A percentile compares a stretch with the other conserved stretches of the same genome.
Evolutionary conservation across 306 rosid species (phyloP).

Genomic region (Urtica urens): DNA sequence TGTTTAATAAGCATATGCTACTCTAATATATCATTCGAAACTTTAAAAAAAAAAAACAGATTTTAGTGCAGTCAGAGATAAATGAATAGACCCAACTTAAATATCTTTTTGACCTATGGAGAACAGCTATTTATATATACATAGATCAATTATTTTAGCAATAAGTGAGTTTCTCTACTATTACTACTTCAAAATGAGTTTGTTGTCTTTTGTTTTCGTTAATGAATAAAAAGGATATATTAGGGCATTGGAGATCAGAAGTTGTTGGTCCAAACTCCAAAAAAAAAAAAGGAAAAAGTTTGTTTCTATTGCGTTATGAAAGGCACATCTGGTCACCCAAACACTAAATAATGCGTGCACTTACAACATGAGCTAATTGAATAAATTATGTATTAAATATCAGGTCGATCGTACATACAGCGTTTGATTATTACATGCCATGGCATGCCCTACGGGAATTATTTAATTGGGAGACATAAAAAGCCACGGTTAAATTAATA

Average conservation of each 20-base stretch:
- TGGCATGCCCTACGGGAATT: constrained; percentile 5
- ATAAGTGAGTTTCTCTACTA: too few relatives aligned
- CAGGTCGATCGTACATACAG: not conserved
- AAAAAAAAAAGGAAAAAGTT: constrained; percentile 9
- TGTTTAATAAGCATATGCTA: too few relatives aligned
- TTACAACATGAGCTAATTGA: constrained; percentile 9
- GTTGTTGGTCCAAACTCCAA: not conserved
- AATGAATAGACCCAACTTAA: too few relatives aligned
- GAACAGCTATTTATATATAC: not conserved
- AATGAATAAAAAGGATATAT: too few relatives aligned
- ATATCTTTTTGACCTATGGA: not conserved
- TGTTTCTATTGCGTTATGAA: constrained; percentile 1
- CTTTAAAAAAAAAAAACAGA: too few relatives aligned
- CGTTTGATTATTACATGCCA: too few relatives aligned
- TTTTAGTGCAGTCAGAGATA: too few relatives aligned
- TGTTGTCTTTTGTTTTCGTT: too few relatives aligned
- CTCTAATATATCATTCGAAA: too few relatives aligned
- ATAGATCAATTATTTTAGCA: too few relatives aligned
- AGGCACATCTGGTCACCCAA: constrained; percentile 15
- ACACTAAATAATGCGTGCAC: not conserved
- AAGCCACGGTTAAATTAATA: not conserved
- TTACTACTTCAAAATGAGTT: too few relatives aligned
- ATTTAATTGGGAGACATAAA: constrained; percentile 2
- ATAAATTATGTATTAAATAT: constrained; percentile 1
- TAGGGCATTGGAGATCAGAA: not conserved